Conservation (phyloP, 2,329 filamentous ascomycete species). For the Cladosporium sp. region DNA sequence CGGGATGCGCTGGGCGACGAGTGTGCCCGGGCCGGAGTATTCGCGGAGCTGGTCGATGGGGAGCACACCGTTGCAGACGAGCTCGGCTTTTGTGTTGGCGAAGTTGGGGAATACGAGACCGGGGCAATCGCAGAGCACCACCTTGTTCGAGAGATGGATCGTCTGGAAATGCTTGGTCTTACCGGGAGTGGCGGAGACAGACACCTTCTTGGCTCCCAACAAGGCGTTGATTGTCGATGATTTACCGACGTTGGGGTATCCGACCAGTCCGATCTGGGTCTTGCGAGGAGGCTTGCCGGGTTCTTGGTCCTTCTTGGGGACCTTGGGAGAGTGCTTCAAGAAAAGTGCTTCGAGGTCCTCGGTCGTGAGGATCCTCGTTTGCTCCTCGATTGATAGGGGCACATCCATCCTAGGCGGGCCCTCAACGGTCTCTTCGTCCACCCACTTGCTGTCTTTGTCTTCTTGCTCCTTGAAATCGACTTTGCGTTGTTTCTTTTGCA, state of each 20-base stretch:
- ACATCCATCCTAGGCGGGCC: conserved; percentile 32
- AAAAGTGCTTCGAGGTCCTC: conserved; percentile 91
- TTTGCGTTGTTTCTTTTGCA: conserved; percentile 40
- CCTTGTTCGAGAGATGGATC: conserved; percentile 83
- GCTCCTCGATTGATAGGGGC: conserved; percentile 38
- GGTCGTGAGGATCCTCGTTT: conserved; percentile 76
- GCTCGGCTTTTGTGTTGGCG: conserved; percentile 89
- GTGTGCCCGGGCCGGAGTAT: conserved; percentile 77
- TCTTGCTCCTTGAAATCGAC: conserved; percentile 38
- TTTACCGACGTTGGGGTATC: conserved; percentile 98
- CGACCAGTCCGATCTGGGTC: conserved; percentile 87
- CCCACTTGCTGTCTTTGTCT: conserved; percentile 37
- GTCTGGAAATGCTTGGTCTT: conserved; percentile 99
- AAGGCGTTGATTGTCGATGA: conserved; percentile 98
- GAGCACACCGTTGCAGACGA: conserved; percentile 90
- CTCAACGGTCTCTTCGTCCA: conserved; percentile 36
- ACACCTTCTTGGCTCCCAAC: conserved; percentile 98
- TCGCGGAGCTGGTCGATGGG: conserved; percentile 96
- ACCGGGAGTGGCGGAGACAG: conserved; percentile 92
- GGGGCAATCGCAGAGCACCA: conserved; percentile 94
- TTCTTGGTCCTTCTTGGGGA: conserved; percentile 34
- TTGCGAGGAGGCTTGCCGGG: conserved; percentile 55
- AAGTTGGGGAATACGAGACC: conserved; percentile 99
- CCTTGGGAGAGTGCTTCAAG: conserved; percentile 65
- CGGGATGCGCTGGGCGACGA: conserved; percentile 83